Evolutionary conservation across 176 grass and related monocot genomes (phyloP), one percentile per base, ranked within the genome.

Genomic region (Luzula sylvatica): DNA sequence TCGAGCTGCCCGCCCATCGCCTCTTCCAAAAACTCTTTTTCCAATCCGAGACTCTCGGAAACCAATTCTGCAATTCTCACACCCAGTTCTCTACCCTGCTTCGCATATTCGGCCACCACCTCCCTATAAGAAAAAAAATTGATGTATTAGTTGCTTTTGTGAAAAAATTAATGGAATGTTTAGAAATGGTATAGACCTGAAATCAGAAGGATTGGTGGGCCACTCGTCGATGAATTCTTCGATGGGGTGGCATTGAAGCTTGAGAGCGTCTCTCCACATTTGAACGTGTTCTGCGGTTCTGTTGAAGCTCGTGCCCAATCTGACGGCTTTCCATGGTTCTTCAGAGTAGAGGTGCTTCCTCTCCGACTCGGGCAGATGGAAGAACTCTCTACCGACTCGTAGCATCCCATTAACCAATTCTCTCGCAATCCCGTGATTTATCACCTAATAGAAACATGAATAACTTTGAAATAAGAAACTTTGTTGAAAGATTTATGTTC

Each of bases 221-320:
- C 86, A 90, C 53, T 90, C 80, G 25, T 70, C 69, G 56, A 81
- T 3, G 80, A 80, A 90, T 28, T 23, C 62, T 50, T 90, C 53
- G 52, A 90, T 67, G 9, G 86, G 86, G 58, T 66, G 70, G 75
- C 80, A 80, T 56, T 90, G 80, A 52, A 90, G 22, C 46, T 80
- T 72, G 3, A 90, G 72, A 65, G 73, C 83, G 72, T 90, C 86
- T 6, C 86, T 65, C 86, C 86, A 90, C 76, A 72, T 85, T 62
- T 29, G 60, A 8, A 80, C 72, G 68, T 85, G 75, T 68, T 90
- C 86, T 0, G 72, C 80, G 17, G 72, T 76, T 42, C 75, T 68
- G 72, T 90, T 90, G 80, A 90, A 85, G 75, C 86, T 90, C 15
- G 86, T 80, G 21, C 80, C 83, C 21, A 90, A 68, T 23, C 86